Base-by-base conservation (phyloP, 1,284 basidiomycete species). In the Inonotus hispidus region DNA sequence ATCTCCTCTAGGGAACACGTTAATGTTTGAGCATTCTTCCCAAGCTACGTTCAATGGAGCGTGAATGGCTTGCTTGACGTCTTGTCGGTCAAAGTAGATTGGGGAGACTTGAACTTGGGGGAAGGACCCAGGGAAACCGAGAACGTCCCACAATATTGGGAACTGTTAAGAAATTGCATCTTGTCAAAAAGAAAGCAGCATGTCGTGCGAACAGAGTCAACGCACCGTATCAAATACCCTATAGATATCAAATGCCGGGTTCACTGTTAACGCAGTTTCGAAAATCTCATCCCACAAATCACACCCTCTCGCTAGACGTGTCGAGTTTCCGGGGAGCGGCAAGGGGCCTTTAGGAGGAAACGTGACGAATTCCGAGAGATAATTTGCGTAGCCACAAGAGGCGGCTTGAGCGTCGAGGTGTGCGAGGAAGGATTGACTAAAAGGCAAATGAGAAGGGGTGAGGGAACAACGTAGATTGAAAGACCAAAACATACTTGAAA, bases 81-180 rank as follows among this genome's bases (percentile, higher is more conserved):
- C 87, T 7, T 70, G 67, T 23, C 83, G 79, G 72, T 88, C 79
- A 68, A 92, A 92, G 74, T 90, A 92, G 49, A 79, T 53, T 2
- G 76, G 77, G 2, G 72, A 67, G 13, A 68, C 49, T 61, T 78
- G 74, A 54, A 79, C 68, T 50, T 88, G 74, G 2, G 67, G 64
- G 73, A 86, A 88, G 0, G 86, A 83, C 7, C 84, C 87, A 81
- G 88, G 88, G 76, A 87, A 88, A 16, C 87, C 89, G 39, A 91
- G 82, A 5, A 90, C 85, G 65, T 91, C 88, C 87, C 85, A 90
- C 13, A 86, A 73, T 41, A 88, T 71, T 0, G 82, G 82, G 64
- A 75, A 81, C 72, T 77, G 8, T 32, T 8, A 32, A 32, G 32
- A 70, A 67, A 68, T n/a, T n/a, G n/a, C n/a, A 76, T 16, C 19